Percentiles rank a stretch among this genome's conserved stretches.
Conservation (phyloP, 768 basidiomycete species). For the Macrolepiota dolichaula region DNA sequence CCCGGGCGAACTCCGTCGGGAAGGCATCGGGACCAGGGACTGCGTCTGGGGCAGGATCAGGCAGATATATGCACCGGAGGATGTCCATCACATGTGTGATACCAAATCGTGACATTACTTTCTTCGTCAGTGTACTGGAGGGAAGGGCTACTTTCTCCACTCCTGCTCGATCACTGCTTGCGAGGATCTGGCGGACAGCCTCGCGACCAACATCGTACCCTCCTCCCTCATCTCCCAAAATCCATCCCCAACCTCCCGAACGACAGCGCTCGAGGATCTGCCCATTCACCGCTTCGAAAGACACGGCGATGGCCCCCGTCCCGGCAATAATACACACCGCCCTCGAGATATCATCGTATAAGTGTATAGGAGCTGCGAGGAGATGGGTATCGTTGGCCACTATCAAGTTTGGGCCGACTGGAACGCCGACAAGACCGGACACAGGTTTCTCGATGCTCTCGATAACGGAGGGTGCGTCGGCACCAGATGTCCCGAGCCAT, state of each 20-base stretch:
- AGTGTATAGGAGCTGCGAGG: slow-evolving; percentile 72
- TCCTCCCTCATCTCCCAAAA: slow-evolving; percentile 81
- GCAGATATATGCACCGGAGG: slow-evolving; percentile 58
- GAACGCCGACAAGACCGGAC: slow-evolving; percentile 55
- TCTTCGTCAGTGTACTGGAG: slow-evolving; percentile 38
- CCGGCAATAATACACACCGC: slow-evolving; percentile 78
- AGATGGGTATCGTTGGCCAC: slow-evolving; percentile 85
- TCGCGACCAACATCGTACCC: slow-evolving; percentile 80
- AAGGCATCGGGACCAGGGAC: slow-evolving; percentile 2
- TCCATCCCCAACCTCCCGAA: slow-evolving; percentile 82
- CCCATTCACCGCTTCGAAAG: slow-evolving; percentile 45
- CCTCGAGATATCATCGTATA: slow-evolving; percentile 52
- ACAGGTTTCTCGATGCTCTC: slow-evolving; percentile 51
- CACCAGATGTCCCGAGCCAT: slow-evolving; percentile 84
- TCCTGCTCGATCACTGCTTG: slow-evolving; percentile 50
- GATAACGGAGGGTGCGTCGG: slow-evolving; percentile 68
- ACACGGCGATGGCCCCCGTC: slow-evolving; percentile 76
- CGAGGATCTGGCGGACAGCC: slow-evolving; percentile 64
- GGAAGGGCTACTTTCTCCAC: slow-evolving; percentile 27
- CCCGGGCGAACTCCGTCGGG: slow-evolving; percentile 39
- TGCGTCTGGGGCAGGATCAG: slow-evolving; percentile 42
- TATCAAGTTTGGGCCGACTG: slow-evolving; percentile 48
- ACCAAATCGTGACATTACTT: slow-evolving; percentile 54
- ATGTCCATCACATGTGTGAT: slow-evolving; percentile 60
- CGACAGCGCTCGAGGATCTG: slow-evolving; percentile 62